Conservation (phyloP, 192 early-diverging fungal species). For the Chytriomyces sp. region DNA sequence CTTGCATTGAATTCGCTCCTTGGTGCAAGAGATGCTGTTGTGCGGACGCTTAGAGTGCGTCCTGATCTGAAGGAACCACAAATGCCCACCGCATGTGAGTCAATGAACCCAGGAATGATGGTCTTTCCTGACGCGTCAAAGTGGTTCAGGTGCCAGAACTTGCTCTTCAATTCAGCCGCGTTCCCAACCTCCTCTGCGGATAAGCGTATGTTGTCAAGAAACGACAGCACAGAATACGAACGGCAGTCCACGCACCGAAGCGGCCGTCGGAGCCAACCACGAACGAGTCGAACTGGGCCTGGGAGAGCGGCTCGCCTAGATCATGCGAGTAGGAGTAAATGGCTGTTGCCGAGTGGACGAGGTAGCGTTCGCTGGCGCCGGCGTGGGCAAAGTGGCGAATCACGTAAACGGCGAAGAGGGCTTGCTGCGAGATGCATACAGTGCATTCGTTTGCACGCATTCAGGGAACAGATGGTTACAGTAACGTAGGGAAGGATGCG, state of each 20-base stretch:
- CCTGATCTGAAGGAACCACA: not conserved
- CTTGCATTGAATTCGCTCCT: slow-evolving; percentile 36
- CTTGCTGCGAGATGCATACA: slow-evolving; percentile 8
- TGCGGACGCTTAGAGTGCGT: not conserved
- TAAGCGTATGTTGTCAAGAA: not conserved
- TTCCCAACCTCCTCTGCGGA: not conserved
- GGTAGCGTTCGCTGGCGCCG: not conserved
- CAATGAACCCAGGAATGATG: slow-evolving; percentile 55
- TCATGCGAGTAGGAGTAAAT: not conserved
- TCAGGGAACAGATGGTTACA: too few species aligned
- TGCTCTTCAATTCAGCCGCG: not conserved
- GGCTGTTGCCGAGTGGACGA: not conserved
- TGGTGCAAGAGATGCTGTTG: too few species aligned
- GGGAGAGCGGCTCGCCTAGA: not conserved
- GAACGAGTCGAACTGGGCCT: not conserved
- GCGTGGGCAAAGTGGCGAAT: not conserved
- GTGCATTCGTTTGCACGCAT: too few species aligned
- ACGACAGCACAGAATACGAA: not conserved
- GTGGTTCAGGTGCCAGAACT: slow-evolving; percentile 13
- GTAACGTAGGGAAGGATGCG: too few species aligned
- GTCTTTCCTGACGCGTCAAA: not conserved
- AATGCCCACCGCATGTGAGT: slow-evolving; percentile 52
- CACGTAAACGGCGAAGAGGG: not conserved
- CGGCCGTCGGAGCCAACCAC: slow-evolving; percentile 13
- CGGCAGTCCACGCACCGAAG: not conserved